These are phyloP conservation scores for Hygrophorus pudorinus DNA, from an alignment of 768 basidiomycete genomes.

Conservation along the genomic window DNA sequence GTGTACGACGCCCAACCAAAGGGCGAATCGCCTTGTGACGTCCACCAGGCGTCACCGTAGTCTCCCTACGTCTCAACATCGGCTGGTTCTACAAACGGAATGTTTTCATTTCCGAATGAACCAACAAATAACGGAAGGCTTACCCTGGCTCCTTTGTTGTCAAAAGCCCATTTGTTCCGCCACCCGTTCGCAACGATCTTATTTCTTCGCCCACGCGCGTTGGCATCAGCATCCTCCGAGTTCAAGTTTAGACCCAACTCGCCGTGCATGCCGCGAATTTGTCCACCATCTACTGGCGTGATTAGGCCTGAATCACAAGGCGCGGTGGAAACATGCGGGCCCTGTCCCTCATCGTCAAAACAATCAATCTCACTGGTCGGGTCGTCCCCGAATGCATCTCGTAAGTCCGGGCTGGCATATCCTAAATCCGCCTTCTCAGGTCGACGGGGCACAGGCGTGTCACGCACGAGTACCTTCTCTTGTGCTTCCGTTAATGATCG, in stretches of 20 bases:
- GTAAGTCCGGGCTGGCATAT: constrained; percentile 34
- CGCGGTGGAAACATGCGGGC: constrained; percentile 25
- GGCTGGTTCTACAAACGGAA: constrained; percentile 21
- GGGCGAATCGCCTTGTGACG: constrained; percentile 19
- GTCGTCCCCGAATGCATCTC: constrained; percentile 32
- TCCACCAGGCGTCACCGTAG: constrained; percentile 35
- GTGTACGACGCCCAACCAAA: constrained; percentile 14
- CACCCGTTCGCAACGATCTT: constrained; percentile 43
- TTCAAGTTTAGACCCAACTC: constrained; percentile 10
- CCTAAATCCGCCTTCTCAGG: not conserved
- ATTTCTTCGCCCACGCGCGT: constrained; percentile 15
- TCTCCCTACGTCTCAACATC: constrained; percentile 30
- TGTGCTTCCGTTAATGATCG: not conserved
- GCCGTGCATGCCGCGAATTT: constrained; percentile 14
- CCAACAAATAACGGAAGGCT: too few species aligned
- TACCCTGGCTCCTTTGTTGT: constrained; percentile 9
- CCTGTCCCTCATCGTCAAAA: constrained; percentile 20
- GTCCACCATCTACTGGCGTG: constrained; percentile 13
- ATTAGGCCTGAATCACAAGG: constrained; percentile 25
- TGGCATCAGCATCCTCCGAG: constrained; percentile 13
- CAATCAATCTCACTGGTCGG: constrained; percentile 36
- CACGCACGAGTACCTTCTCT: not conserved
- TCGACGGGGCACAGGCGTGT: not conserved
- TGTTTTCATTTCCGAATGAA: constrained; percentile 26
- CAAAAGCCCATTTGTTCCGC: constrained; percentile 39